Base-by-base conservation (phyloP, 2,329 filamentous ascomycete genomes). In the Colletotrichum sp. region DNA sequence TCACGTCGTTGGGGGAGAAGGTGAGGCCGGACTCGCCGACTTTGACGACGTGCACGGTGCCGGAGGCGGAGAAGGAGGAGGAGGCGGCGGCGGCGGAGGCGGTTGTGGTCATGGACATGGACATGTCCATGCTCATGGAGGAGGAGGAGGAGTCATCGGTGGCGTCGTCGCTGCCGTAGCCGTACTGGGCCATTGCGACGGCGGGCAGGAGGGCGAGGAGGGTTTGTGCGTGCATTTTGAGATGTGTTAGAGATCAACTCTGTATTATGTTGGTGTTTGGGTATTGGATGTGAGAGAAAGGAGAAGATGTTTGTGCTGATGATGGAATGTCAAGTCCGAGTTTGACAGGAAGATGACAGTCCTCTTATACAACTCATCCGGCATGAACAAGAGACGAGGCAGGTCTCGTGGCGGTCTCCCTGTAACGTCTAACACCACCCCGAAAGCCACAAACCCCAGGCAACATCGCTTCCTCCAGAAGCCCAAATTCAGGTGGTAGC, bases 1-100 rank as follows among this genome's bases (percentile, higher is more conserved):
- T 83, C 74, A 93, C 79, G 69, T 86, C 86, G 72, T 88, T 84
- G 11, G 92, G 92, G 13, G 82, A 85, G 82, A 90, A 93, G 27
- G 81, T 85, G 36, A 92, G 81, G 15, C 82, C 77, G 77, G 77
- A 8, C 78, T 83, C 27, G 66, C 79, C 27, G 82, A 81, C 30
- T 83, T 83, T 77, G 69, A 78, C 77, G 69, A 77, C 69, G 72
- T 78, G 77, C 49, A 73, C 62, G n/a, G 44, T 62, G 63, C 29
- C 30, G 57, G 68, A 36, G 66, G 29, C 25, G 19, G 61, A 36
- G 55, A 49, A 12, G 19, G 69, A 68, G 2, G 64, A 30, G 15
- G 70, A 72, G 19, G 63, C 25, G 27, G 75, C 39, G 32, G 71
- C 52, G 72, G 75, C 52, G 52, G 65, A 22, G 44, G 69, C 25